Conservation (phyloP, 305 asterid species). For the Fraxinus paxiana region DNA sequence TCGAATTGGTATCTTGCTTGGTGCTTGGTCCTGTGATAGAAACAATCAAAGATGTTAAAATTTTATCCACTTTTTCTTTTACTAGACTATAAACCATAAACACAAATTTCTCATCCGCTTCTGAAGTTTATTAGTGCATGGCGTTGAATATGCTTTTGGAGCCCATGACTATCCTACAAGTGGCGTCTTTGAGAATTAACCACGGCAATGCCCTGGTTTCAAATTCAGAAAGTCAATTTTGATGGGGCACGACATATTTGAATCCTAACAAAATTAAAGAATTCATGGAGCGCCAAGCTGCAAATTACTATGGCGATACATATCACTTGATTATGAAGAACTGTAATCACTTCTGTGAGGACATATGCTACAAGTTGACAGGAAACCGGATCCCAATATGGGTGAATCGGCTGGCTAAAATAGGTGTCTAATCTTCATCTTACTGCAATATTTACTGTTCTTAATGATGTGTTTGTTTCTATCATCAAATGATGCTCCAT, state of each 20-base stretch:
- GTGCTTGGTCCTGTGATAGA: not conserved
- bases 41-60: not conserved
- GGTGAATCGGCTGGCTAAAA: conserved; percentile 82
- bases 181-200: conserved; percentile 80
- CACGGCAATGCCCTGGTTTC: conserved; percentile 80
- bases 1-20: not conserved
- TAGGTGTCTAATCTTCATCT: conserved; percentile 38
- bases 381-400: conserved; percentile 70
- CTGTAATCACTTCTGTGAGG: conserved; percentile 89
- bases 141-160: conserved; percentile 77
- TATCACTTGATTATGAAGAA: conserved; percentile 70
- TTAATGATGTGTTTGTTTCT: not conserved
- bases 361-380: conserved; percentile 66
- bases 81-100: not conserved
- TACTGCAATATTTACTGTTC: not conserved
- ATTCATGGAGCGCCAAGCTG: conserved; percentile 62
- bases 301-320: conserved; percentile 58
- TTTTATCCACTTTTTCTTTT: not conserved
- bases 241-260: conserved; percentile 61
- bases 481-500: not conserved
- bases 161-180: conserved; percentile 72
- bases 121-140: conserved; percentile 47
- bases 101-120: not conserved
- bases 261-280: conserved; percentile 57
- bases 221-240: conserved; percentile 64